Conservation (phyloP, 305 asterid genomes). For the Fraxinus albicans region DNA sequence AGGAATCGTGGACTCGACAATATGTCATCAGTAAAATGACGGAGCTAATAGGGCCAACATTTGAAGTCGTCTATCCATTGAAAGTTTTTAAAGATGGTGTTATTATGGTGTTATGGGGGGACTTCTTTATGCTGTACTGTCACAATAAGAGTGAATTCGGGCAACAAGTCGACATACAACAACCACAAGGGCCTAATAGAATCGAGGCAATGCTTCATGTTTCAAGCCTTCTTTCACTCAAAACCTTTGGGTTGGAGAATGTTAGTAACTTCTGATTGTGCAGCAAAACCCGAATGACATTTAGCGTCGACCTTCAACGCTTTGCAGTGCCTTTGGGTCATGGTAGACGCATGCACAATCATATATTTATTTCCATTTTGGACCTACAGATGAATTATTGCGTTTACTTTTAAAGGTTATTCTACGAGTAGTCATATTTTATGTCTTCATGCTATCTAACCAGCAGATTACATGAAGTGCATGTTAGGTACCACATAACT, state of each 20-base stretch:
- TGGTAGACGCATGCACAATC: not conserved
- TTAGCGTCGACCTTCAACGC: not conserved
- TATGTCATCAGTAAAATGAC: constrained; percentile 36
- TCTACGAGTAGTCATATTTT: not conserved
- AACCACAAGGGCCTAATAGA: constrained; percentile 36
- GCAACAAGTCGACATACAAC: constrained; percentile 30
- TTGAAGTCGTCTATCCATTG: constrained; percentile 32
- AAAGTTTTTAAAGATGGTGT: constrained; percentile 47
- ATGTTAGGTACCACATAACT: not conserved
- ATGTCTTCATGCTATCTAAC: not conserved
- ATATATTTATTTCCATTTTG: not conserved
- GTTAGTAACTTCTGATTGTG: constrained; percentile 7
- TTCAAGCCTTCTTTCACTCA: constrained; percentile 28
- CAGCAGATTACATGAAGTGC: not conserved
- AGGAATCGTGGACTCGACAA: constrained; percentile 43
- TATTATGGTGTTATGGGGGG: constrained; percentile 46
- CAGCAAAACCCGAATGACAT: not conserved
- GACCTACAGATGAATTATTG: not conserved
- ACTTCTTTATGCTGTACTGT: constrained; percentile 38
- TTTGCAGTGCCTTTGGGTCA: not conserved
- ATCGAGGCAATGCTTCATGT: constrained; percentile 40
- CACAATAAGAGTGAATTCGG: constrained; percentile 26
- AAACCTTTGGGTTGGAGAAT: constrained; percentile 19
- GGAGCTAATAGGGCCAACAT: constrained; percentile 29
- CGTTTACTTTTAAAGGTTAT: not conserved